Evolutionary conservation across 2,329 filamentous ascomycete genomes (phyloP), one percentile per base, ranked within the genome.

Genomic region (Scleromitrula shiraiana): DNA sequence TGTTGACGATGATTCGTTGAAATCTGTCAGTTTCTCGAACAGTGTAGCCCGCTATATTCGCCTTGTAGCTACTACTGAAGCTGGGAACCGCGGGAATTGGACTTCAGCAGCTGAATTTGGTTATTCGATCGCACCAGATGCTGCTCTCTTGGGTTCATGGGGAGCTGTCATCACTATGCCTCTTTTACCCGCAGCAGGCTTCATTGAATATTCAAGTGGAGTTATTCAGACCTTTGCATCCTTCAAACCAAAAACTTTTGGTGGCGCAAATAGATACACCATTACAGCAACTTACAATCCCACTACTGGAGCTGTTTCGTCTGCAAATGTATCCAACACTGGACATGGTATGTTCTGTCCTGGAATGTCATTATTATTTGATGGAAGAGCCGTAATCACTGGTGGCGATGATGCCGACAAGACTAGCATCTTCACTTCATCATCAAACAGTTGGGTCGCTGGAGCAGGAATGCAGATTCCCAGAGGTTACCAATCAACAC

Each of bases 251-350:
- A 35, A 44, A n/a, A 23, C 41, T 5, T 56, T 47, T 43, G 39
- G 22, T 26, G 32, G 9, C 4, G 5, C 20, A 9, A 36, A 37
- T 48, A 63, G 64, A 3, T 53, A 56, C 10, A 67, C 65, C 1
- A 52, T 61, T 17, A 62, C 63, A 7, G 61, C 60, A 6, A 59
- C 58, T n/a, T 67, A 61, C 41, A 56, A 66, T 51, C 60, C 60
- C 17, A 44, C 49, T 4, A 62, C 55, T 1, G 56, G 54, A 7
- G 45, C 49, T 6, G 56, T 62, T 1, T 60, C 56, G 7, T 46
- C 61, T 35, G 49, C 54, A 1, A 55, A 53, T n/a, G 57, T 70
- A 2, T 54, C 48, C 15, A 55, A 50, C 23, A 56, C 54, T 1
- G 29, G 46, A 4, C 54, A 56, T 40, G 53, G 52, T 27, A 57